These are phyloP conservation scores for Aphanomyces euteiches DNA, from an alignment of 352 stramenopile genomes.

Conservation along the genomic window DNA sequence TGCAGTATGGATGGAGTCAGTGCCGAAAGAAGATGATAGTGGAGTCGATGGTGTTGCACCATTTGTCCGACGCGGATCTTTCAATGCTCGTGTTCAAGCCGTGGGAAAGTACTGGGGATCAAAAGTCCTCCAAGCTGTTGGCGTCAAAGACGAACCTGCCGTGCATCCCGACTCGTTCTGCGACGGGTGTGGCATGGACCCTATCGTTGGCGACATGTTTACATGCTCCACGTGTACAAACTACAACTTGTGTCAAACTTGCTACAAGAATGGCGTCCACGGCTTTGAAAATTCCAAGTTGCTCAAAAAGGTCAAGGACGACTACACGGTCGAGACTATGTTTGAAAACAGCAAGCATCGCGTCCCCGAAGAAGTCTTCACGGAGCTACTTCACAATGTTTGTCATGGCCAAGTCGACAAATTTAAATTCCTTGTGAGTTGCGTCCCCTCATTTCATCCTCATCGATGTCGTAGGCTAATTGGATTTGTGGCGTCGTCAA, in stretches of 20 bases:
- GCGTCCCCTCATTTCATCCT: not conserved
- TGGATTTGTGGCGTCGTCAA: constrained; percentile 83
- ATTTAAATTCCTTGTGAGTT: constrained; percentile 73
- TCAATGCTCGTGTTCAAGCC: constrained; percentile 11
- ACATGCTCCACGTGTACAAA: constrained; percentile 84
- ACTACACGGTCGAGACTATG: constrained; percentile 76
- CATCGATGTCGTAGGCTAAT: constrained; percentile 39
- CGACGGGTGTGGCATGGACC: constrained; percentile 85
- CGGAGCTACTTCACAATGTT: constrained; percentile 76
- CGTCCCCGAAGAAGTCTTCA: constrained; percentile 79
- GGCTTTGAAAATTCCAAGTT: constrained; percentile 78
- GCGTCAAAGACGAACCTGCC: constrained; percentile 64
- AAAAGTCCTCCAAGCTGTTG: constrained; percentile 45
- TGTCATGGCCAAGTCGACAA: constrained; percentile 83
- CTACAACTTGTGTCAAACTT: constrained; percentile 76
- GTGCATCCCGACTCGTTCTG: constrained; percentile 88
- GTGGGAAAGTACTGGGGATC: constrained; percentile 9
- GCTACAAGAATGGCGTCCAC: constrained; percentile 81
- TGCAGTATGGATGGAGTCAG: constrained; percentile 79
- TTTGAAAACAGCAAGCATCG: constrained; percentile 69
- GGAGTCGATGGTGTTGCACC: constrained; percentile 26
- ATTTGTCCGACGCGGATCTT: not conserved
- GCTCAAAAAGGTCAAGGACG: constrained; percentile 68
- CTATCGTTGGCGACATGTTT: constrained; percentile 85
- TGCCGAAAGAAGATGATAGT: constrained; percentile 76